Base-by-base conservation (phyloP, 2,329 filamentous ascomycete species). In the Cercospora nicotianae region DNA sequence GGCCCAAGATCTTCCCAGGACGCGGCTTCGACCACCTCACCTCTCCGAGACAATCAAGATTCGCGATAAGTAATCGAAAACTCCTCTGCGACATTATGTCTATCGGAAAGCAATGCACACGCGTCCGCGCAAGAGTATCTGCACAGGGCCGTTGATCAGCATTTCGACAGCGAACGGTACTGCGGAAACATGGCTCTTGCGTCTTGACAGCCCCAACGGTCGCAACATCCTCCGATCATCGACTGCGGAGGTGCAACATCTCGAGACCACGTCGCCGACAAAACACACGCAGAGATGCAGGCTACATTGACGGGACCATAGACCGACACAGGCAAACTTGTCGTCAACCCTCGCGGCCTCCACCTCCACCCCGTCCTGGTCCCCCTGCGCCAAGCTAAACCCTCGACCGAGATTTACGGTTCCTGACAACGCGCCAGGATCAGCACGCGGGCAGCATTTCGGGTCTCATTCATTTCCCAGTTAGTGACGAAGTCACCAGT, bases 391-490 rank as follows among this genome's bases (percentile, higher is more conserved):
- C 16, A 42, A 42, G 36, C 36, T n/a, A 3, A 42, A 42, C 36
- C 36, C 36, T 42, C 36, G 36, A 42, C 36, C 18, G 18, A 48
- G 45, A 20, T 20, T 12, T 48, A 48, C 45, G 45, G 45, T 51
- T 51, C 45, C 45, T 51, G 18, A 51, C 45, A 23, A 13, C 12
- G 45, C 45, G n/a, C 45, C 45, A 51, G 45, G 45, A 51, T 51
- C 45, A 51, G 45, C 45, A 51, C 45, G 45, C 45, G 23, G 53
- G 53, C 30, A 3, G 53, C 10, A 31, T 10, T 58, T 30, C 53
- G 53, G 53, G 23, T 58, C 53, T 58, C 53, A n/a, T 33, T 58
- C 53, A 58, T 31, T 58, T 58, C 53, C 53, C 53, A 58, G 10
- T 58, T 58, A 30, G 23, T 58, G 23, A 30, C 6, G 6, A 58